Evolutionary conservation across 208 protist species (phyloP), one percentile per base, ranked within the genome.

Genomic region (Acanthamoeba lenticulata): DNA sequence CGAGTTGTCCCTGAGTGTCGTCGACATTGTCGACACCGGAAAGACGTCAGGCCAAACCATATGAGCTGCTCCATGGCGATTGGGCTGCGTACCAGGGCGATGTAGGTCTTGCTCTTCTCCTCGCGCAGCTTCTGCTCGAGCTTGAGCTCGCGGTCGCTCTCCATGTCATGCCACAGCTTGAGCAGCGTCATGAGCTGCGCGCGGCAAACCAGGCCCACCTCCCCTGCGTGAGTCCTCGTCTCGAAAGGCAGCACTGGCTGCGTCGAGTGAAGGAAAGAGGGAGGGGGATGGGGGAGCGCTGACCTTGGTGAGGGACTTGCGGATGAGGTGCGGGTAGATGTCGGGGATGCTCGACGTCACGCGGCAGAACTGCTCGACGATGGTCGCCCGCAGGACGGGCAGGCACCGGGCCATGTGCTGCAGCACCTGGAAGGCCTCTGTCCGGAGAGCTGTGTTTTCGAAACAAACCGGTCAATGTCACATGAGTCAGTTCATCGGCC

Each of bases 321-420:
- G 45, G 85, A 72, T 91, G 85, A 69, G 55, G 9, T 62, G 55
- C 3, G 85, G 77, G 27, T 86, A 86, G 77, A 86, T 91, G n/a
- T 91, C 85, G 38, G 85, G 85, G 44, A 91, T 69, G 85, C 85
- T 91, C 38, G 55, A 44, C 36, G 85, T 45, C 24, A 91, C 47
- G 4, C 47, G 29, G 55, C 55, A 72, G 85, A 91, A 91, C 55
- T 91, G 85, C 38, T 91, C 85, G 38, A 91, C 27, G 36, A 91
- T 72, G 5, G 57, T 91, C 34, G 85, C 57, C 27, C 85, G 85
- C n/a, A 62, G 55, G 34, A 36, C 34, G 21, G 85, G 85, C 85
- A 91, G n/a, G 40, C n/a, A 62, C 52, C 27, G 38, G 55, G 57
- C 34, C 55, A 91, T 91, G 55, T 91, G 85, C 85, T 91, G 85